Evolutionary conservation across 2,329 filamentous ascomycete genomes (phyloP), one percentile per base, ranked within the genome.

Genomic region (Fusarium acutatum): DNA sequence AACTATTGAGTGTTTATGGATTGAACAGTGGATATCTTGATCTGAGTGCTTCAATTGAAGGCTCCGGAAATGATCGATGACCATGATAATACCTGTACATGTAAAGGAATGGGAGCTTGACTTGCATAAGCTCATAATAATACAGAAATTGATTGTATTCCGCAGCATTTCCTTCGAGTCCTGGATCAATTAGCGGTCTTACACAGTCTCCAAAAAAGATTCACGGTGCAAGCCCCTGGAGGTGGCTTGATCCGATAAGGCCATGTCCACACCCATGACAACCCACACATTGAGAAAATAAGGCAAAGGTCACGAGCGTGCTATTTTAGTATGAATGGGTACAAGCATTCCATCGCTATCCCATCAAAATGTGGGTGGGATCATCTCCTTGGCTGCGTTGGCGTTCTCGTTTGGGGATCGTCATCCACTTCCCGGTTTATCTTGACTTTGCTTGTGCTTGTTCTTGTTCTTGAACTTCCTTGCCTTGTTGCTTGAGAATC

Each of bases 201-300:
- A 47, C 64, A 76, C 75, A 67, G 74, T 78, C 20, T 43, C 15
- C 8, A 17, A 30, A 10, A 7, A 30, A 24, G 22, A 30, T 24
- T 18, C 24, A 72, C 71, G 32, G 71, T 74, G 60, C 49, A 44
- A 64, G 50, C 72, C 72, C 68, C 71, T 74, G 59, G 69, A 68
- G 53, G 53, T 74, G 72, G 69, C 67, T 76, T 77, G 75, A 67
- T 74, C 69, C 75, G 75, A 77, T 75, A 77, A 77, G 70, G 75
- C 65, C 72, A 74, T 73, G 63, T 58, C 59, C 62, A 74, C 43
- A 60, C 38, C 71, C 53, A 72, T 60, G 43, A 37, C 41, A 32
- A 30, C 26, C 50, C 56, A 57, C 49, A 54, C n/a, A 7, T 22
- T 40, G 41, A 43, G 22, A 40, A 59, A 57, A 67, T 71, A 73